Evolutionary conservation across 2,329 filamentous ascomycete genomes (phyloP), one percentile per base, ranked within the genome.

Genomic region (Fusarium torreyae): DNA sequence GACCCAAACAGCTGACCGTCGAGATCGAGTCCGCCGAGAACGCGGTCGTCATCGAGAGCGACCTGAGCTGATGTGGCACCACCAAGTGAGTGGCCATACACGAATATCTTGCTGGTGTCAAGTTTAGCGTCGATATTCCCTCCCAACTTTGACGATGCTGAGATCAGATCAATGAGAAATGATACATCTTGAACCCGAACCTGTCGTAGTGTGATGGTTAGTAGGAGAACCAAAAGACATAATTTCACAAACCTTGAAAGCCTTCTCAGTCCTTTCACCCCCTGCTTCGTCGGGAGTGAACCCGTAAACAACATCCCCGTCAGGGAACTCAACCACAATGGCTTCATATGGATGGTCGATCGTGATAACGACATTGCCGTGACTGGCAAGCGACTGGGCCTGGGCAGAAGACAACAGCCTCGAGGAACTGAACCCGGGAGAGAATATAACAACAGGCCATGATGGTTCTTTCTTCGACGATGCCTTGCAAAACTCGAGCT

Each of bases 281-380:
- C 33, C 20, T 4, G 39, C 26, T n/a, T 20, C 52, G 3, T 31
- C 42, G 5, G n/a, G 31, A 9, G 36, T 31, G 1, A 5, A 10
- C 13, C 28, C 28, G 24, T 46, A 24, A 3, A 40, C 62, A n/a
- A 76, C 61, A 2, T 74, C 77, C 3, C 78, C 83, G 40, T 85
- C 77, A 0, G 82, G 81, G 24, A 82, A 85, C 56, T 84, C 79
- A 14, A 86, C 79, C 7, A 82, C 75, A 2, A 73, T 58, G 0
- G 80, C 75, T 48, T 86, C 84, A 57, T 83, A 80, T 0, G 84
- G 79, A 53, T 86, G 84, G 57, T 87, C 85, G 42, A 87, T 71
- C 0, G 83, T 76, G 1, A 85, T 70, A 6, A 87, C 79, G 13
- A 79, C 77, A 46, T 81, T 83, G 0, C 84, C 84, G 6, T 80